Percentiles rank a stretch among this genome's conserved stretches.
These are phyloP conservation scores for Boletus coccyginus DNA, from an alignment of 768 basidiomycete genomes.

Conservation along the genomic window DNA sequence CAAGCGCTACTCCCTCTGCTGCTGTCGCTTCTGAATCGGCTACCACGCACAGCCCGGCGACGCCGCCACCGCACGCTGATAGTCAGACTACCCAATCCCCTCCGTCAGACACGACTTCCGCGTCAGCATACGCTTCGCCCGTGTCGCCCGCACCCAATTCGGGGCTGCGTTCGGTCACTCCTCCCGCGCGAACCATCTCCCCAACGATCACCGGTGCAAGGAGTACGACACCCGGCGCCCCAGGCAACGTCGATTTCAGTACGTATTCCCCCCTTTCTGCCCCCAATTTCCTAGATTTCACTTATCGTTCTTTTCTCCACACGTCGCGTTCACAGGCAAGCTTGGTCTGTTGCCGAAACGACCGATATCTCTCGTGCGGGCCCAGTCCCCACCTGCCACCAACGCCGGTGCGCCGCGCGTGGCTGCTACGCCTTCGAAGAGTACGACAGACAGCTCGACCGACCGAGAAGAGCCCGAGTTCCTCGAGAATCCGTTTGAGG, in stretches of 20 bases:
- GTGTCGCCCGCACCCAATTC: not conserved
- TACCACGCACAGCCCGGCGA: not conserved
- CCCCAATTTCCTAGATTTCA: too few species aligned
- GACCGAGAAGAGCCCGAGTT: constrained; percentile 65
- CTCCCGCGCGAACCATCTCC: constrained; percentile 8
- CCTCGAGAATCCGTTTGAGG: constrained; percentile 74
- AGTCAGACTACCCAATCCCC: not conserved
- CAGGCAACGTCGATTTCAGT: constrained; percentile 33
- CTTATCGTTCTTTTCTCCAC: not conserved
- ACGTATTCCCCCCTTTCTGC: not conserved
- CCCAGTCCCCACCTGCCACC: constrained; percentile 28
- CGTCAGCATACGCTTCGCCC: constrained; percentile 5
- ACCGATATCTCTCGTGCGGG: constrained; percentile 56
- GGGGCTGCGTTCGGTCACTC: not conserved
- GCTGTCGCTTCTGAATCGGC: not conserved
- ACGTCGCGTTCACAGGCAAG: constrained; percentile 42
- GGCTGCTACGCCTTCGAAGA: constrained; percentile 9
- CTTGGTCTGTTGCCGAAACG: constrained; percentile 72
- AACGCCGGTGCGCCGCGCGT: constrained; percentile 2
- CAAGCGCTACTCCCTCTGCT: not conserved
- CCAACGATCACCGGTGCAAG: constrained; percentile 3
- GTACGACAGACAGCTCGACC: constrained; percentile 22
- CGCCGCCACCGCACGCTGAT: not conserved
- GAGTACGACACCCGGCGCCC: constrained; percentile 15
- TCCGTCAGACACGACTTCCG: not conserved